Evolutionary conservation across 192 early-diverging fungal species (phyloP), one percentile per base, ranked within the genome.

Genomic region (Coemansia sp.): DNA sequence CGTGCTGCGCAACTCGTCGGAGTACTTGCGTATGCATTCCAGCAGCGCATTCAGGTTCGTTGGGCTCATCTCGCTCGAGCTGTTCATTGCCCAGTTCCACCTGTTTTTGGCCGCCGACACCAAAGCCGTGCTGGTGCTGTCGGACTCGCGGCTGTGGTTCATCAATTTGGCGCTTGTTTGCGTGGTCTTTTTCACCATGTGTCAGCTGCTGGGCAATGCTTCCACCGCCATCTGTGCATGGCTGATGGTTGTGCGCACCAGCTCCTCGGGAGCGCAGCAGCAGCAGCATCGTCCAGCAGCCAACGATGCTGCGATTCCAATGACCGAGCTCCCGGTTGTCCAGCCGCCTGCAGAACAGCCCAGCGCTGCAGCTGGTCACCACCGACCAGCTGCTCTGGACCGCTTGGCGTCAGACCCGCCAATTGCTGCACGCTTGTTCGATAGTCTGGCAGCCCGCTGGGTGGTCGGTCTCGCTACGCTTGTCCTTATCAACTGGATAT

Each of bases 41-140:
- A 87, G 85, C 40, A 45, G 69, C 0, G 84, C 86, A 39, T 90
- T 86, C 71, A 37, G 79, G 0, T 86, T 83, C 31, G 75, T 88
- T 30, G 91, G 90, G 4, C 77, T 76, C 28, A 86, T 85, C 61
- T 89, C 86, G 7, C 69, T 93, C 10, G 91, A 93, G 69, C 88
- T 87, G 26, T 93, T 91, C 61, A 87, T 93, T 69, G 86, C 88
- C 8, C 90, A 93, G 77, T 90, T 88, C 67, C 91, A 93, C 60
- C 74, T 91, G 59, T 93, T 88, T 84, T 68, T 93, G 43, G 91
- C 86, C 1, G 86, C 84, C 3, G 91, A 93, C 45, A 93, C 89
- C 28, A 88, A 89, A 59, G 91, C 84, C n/a, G 45, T 91, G 13
- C 67, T 91, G n/a, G 83, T 87, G 23, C 62, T 88, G 8, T 66